Evolutionary conservation across 495 filamentous ascomycete genomes (phyloP), one percentile per base, ranked within the genome.

Genomic region (Pyrenula massariospora): DNA sequence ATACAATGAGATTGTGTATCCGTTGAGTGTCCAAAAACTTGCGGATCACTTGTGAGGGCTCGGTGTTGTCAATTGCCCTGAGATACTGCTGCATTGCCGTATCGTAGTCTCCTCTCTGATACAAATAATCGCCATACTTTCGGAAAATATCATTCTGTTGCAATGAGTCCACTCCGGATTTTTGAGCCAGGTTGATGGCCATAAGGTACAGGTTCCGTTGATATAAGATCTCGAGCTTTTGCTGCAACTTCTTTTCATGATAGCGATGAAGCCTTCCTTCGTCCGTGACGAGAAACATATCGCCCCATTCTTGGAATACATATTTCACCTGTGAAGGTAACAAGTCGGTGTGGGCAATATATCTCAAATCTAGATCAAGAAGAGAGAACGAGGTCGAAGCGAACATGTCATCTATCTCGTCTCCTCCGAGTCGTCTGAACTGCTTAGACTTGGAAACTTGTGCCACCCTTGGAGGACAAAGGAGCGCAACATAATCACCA

Each of bases 21-120:
- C 91, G 78, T 72, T 97, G 92, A 0, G 91, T 96, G 60, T 97
- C 93, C 22, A 98, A 77, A 61, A 91, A 96, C 84, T 95, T 95
- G 58, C 91, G 78, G 70, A 96, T 95, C 22, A 96, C 88, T 65
- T 96, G 91, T 2, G 90, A 95, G 12, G 91, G 91, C 60, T 96
- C 91, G 0, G 91, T 95, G 57, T 88, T 93, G 59, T 95, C 92
- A 58, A 98, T 95, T 0, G 94, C 91, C 64, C 89, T 87, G 59
- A 98, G 82, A 66, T 97, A 98, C 68, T 96, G 93, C 66, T 94
- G 88, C 94, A 98, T 98, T 11, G 93, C 95, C 20, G 87, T 91
- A 65, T 98, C 92, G 65, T 91, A 97, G 64, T 95, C 90, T 2
- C 85, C 87, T 62, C 90, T 93, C 63, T 93, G 89, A 62, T 98